Evolutionary conservation across 163 green algal genomes (phyloP).

Genomic region (Scenedesmus sp.): DNA sequence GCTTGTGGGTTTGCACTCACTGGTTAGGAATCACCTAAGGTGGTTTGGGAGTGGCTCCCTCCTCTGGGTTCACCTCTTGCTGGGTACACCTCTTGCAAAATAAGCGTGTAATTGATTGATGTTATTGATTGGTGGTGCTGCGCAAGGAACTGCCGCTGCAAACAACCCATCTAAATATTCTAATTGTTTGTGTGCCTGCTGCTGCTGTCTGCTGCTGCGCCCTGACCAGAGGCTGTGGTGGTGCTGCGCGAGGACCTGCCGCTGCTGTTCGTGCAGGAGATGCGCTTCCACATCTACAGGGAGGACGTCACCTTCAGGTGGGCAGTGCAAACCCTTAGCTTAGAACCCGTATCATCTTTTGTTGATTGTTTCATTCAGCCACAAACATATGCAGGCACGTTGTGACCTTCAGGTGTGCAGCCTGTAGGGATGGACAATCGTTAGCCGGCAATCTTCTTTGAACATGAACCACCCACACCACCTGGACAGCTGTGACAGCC

Average conservation of each 20-base stretch:
- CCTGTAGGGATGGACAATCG: too few relatives aligned
- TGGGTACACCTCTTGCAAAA: background rate
- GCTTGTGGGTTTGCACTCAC: too few relatives aligned
- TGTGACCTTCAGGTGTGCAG: too few relatives aligned
- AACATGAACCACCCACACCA: background rate
- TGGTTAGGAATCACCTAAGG: too few relatives aligned
- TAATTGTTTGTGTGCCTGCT: background rate
- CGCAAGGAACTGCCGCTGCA: background rate
- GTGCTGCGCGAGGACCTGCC: constrained; percentile 49
- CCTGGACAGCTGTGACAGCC: too few relatives aligned
- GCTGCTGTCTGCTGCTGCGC: background rate
- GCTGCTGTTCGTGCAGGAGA: constrained; percentile 38
- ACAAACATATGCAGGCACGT: too few relatives aligned
- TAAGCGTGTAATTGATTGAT: too few relatives aligned
- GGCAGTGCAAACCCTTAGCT: background rate
- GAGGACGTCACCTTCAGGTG: constrained; percentile 51
- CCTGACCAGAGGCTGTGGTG: constrained; percentile 35
- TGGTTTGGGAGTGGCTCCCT: background rate
- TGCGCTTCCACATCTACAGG: constrained; percentile 50
- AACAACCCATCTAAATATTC: background rate
- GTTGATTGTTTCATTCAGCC: background rate
- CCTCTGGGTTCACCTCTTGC: background rate
- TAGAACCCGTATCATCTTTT: background rate
- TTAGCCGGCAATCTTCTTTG: background rate
- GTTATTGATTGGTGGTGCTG: background rate